Percentiles rank a stretch among this genome's conserved stretches.
These are phyloP conservation scores for Rhizopogon vulgaris DNA, from an alignment of 768 basidiomycete genomes.

Conservation along the genomic window DNA sequence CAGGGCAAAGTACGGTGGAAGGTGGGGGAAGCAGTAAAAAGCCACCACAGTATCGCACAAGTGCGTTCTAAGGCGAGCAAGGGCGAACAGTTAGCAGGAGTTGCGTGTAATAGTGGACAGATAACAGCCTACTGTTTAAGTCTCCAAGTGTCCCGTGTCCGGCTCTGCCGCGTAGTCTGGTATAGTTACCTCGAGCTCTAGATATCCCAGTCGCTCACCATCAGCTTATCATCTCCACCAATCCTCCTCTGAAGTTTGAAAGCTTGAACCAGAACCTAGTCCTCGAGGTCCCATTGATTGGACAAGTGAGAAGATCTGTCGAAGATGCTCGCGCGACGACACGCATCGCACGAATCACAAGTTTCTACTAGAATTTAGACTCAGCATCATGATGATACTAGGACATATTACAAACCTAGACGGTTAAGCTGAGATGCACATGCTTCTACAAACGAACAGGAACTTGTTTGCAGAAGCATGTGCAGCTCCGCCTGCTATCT, in stretches of 20 bases:
- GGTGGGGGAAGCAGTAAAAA: too few relatives aligned
- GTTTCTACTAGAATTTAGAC: background rate
- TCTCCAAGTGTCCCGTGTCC: background rate
- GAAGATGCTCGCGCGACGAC: background rate
- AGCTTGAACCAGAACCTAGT: background rate
- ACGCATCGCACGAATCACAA: background rate
- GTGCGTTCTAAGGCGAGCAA: too few relatives aligned
- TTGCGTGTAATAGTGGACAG: too few relatives aligned
- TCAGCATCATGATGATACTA: background rate
- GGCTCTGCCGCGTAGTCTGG: background rate
- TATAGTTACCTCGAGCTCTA: background rate
- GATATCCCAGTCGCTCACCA: background rate
- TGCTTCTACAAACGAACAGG: too few relatives aligned
- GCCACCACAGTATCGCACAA: too few relatives aligned
- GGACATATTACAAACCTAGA: background rate
- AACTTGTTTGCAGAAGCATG: background rate
- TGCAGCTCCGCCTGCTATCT: background rate
- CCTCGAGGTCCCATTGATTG: background rate
- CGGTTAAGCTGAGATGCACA: background rate
- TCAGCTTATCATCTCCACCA: background rate
- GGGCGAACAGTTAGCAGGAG: too few relatives aligned
- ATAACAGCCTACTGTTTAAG: too few relatives aligned
- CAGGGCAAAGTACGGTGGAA: too few relatives aligned
- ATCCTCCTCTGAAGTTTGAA: background rate
- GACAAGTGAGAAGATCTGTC: background rate